Conservation (phyloP, 169 alveolate species). For the Ichthyophthirius multifiliis region DNA sequence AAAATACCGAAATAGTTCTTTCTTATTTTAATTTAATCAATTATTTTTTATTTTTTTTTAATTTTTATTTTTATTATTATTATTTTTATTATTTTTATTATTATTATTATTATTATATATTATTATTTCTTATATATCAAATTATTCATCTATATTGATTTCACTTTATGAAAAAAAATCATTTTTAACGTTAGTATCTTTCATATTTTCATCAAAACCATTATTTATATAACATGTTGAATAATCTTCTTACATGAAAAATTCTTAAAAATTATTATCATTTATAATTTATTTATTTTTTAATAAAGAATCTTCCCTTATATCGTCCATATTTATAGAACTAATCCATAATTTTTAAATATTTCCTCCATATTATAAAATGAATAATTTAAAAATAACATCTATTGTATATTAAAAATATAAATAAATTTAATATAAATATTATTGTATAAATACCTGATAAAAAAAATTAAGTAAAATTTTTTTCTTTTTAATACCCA, state of each 20-base stretch:
- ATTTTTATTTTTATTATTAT: no score
- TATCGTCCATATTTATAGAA: conserved; percentile 10
- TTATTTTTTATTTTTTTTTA: no score
- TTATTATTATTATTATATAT: no score
- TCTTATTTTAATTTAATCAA: no score
- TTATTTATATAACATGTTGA: neutral
- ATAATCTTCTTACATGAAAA: neutral
- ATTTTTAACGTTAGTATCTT: no score
- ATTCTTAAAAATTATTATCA: neutral
- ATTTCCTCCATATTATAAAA: conserved; percentile 33
- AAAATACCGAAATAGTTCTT: no score
- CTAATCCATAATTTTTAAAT: conserved; percentile 9
- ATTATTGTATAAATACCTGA: neutral
- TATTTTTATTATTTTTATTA: no score
- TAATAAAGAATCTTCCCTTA: conserved; percentile 13
- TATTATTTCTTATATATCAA: no score
- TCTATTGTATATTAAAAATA: neutral
- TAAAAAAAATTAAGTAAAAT: neutral
- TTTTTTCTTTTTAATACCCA: neutral
- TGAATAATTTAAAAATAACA: conserved; percentile 7
- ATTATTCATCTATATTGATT: no score
- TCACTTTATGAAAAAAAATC: no score
- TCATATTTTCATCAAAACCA: no score
- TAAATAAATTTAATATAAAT: neutral
- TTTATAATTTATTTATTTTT: neutral